Conservation (phyloP, 441 rosid genomes). For the Erodium moschatum region DNA sequence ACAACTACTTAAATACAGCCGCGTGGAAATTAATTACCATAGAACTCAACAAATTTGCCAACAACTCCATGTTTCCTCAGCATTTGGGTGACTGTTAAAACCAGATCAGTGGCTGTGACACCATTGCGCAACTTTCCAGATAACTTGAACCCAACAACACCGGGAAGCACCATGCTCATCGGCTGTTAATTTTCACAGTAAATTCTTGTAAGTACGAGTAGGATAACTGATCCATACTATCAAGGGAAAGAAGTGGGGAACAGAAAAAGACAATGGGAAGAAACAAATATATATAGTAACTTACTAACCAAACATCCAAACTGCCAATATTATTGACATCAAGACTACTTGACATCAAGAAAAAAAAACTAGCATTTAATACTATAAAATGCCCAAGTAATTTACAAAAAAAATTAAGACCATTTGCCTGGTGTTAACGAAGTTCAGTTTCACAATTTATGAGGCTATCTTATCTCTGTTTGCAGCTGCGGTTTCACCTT, state of each 20-base stretch:
- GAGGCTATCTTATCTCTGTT: not conserved
- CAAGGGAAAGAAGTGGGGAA: not conserved
- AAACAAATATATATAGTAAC: too few relatives aligned
- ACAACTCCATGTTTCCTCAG: slow-evolving; percentile 99
- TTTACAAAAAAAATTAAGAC: not conserved
- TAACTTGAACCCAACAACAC: slow-evolving; percentile 95
- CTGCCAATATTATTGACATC: too few relatives aligned
- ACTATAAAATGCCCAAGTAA: not conserved
- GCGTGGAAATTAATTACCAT: slow-evolving; percentile 43
- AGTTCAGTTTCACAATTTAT: too few relatives aligned
- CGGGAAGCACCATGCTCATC: slow-evolving; percentile 99
- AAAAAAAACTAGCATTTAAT: not conserved
- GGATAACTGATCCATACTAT: not conserved
- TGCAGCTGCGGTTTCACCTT: not conserved
- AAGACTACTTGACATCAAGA: too few relatives aligned
- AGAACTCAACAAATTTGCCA: slow-evolving; percentile 95
- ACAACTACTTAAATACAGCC: slow-evolving; percentile 17
- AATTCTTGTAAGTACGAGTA: not conserved
- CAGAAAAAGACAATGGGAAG: too few relatives aligned
- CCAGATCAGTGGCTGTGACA: slow-evolving; percentile 97
- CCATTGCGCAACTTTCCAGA: slow-evolving; percentile 74
- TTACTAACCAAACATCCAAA: too few relatives aligned
- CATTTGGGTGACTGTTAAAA: slow-evolving; percentile 90
- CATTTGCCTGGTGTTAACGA: not conserved
- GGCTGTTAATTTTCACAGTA: slow-evolving; percentile 49